phyloP scores from a whole-genome alignment of 192 early-diverging fungal species.

The Mortierella alpina region DNA sequence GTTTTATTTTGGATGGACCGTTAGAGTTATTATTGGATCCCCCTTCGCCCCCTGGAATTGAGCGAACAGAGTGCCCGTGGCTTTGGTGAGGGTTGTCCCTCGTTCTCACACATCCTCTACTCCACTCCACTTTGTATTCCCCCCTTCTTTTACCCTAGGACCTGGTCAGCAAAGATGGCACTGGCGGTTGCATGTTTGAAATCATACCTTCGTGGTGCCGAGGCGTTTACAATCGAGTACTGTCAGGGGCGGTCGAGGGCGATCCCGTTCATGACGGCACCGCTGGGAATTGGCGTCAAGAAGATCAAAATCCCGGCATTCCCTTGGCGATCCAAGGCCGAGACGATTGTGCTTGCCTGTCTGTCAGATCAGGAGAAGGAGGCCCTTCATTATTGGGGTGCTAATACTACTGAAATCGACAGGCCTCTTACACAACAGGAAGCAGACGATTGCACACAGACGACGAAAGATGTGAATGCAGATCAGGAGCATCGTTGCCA shows the following conservation, averaged over 20 bases:
- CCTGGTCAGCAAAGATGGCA: slow-evolving; percentile 17
- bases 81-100: neutral
- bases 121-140: neutral
- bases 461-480: neutral
- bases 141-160: slow-evolving; percentile 3
- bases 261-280: slow-evolving; percentile 46
- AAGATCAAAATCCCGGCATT: slow-evolving; percentile 33
- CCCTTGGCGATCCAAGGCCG: slow-evolving; percentile 28
- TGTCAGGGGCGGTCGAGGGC: slow-evolving; percentile 36
- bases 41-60: neutral
- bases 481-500: neutral
- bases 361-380: slow-evolving; percentile 28
- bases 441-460: neutral
- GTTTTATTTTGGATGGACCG: neutral
- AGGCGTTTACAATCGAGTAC: slow-evolving; percentile 26
- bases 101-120: too few relatives aligned
- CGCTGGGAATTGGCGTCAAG: slow-evolving; percentile 16
- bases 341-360: slow-evolving; percentile 17
- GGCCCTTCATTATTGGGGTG: neutral
- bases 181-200: slow-evolving; percentile 25
- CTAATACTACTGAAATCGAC: neutral
- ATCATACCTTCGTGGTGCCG: slow-evolving; percentile 17
- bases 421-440: too few relatives aligned
- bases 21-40: too few relatives aligned
- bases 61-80: neutral